Evolutionary conservation across 768 basidiomycete genomes (phyloP).

Genomic region (Bullera alba): DNA sequence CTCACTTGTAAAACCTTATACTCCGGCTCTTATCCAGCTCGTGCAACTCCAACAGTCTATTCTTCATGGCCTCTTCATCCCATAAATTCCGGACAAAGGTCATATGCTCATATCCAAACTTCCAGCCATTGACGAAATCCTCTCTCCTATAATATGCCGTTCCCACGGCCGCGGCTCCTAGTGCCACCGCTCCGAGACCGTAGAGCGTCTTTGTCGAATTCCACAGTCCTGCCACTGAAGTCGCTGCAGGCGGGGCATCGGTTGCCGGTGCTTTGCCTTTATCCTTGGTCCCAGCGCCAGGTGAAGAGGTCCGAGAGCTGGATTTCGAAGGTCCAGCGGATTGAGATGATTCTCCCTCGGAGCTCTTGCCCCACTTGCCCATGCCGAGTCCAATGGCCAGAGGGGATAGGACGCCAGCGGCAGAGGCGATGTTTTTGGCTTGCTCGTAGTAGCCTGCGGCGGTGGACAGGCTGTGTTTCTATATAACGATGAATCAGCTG

Average conservation of each 20-base stretch:
- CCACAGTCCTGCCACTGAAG: slow-evolving; percentile 4
- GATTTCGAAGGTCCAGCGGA: neutral
- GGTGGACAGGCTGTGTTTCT: slow-evolving; percentile 69
- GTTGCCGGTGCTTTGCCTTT: slow-evolving; percentile 3
- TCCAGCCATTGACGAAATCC: slow-evolving; percentile 62
- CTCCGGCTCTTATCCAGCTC: slow-evolving; percentile 54
- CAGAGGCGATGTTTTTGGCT: slow-evolving; percentile 59
- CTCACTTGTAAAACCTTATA: slow-evolving; percentile 37
- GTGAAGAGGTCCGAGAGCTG: neutral
- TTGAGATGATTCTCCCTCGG: neutral
- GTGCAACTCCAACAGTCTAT: slow-evolving; percentile 59
- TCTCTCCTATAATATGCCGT: slow-evolving; percentile 75
- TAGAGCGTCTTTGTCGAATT: slow-evolving; percentile 22
- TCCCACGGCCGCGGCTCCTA: slow-evolving; percentile 77
- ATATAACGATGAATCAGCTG: neutral
- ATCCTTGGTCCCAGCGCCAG: slow-evolving; percentile 6
- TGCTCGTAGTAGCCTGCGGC: slow-evolving; percentile 62
- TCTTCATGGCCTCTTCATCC: slow-evolving; percentile 62
- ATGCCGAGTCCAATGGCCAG: slow-evolving; percentile 33
- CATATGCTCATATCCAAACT: slow-evolving; percentile 80
- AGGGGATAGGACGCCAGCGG: slow-evolving; percentile 55
- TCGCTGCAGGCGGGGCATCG: neutral
- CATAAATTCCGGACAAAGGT: slow-evolving; percentile 79
- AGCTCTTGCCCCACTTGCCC: slow-evolving; percentile 28
- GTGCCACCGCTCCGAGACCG: slow-evolving; percentile 60